Evolutionary conservation across 495 filamentous ascomycete genomes (phyloP), one percentile per base, ranked within the genome.

Genomic region (Xylaria scruposa): DNA sequence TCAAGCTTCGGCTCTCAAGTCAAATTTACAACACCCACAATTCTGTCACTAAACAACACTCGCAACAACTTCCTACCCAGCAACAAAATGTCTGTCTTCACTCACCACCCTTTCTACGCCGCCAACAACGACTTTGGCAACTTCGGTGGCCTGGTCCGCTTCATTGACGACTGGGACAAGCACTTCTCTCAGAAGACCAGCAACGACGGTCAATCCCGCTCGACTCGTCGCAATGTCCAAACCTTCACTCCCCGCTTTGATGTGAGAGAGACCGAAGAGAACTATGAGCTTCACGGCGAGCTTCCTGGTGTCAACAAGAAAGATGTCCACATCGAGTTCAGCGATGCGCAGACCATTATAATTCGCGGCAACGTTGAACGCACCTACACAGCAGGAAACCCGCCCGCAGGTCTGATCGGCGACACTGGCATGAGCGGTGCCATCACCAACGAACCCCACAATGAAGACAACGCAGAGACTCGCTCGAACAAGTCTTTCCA

Each of bases 211-310:
- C 76, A 71, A 56, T 13, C 29, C n/a, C 60, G 38, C 33, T 67
- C 69, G 36, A 10, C 38, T 56, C 70, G 70, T 31, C 33, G 70
- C 70, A 56, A 15, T 21, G 42, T 75, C 29, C 78, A 67, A n/a
- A 81, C 86, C 60, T 94, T 93, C 84, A 79, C 83, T 10, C 93
- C 93, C 1, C 88, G 88, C 72, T 97, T 98, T 82, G 95, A 98
- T 78, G 86, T 97, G 58, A 87, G 87, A 69, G 94, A 97, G 81
- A 80, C 84, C 2, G 83, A 87, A 53, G 77, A 89, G 17, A 78
- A 78, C 74, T 98, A 95, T 81, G 88, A 94, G 75, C 90, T 98
- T 2, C 90, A 96, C 75, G 94, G 94, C 75, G 95, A 97, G 80
- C 87, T 97, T 0, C 94, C 95, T 0, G 95, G 95, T 49, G 85